A percentile compares a stretch with the other conserved stretches of the same genome.
These are phyloP conservation scores for Colletotrichum australisinense DNA, from an alignment of 2,329 filamentous ascomycete genomes.

Conservation along the genomic window DNA sequence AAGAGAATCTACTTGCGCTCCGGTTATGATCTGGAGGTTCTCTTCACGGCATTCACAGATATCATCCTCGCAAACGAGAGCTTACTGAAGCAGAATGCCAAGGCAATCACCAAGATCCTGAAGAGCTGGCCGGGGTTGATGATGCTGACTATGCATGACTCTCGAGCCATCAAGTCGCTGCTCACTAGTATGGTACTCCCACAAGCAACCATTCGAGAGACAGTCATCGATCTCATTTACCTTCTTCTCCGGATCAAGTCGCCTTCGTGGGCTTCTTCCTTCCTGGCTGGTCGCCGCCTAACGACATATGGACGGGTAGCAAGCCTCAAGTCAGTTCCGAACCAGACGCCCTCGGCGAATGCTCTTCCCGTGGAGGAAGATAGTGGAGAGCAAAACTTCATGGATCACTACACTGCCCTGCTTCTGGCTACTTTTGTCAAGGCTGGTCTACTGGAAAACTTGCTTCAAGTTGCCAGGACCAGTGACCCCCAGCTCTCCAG, in stretches of 20 bases:
- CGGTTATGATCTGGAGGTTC: conserved; percentile 88
- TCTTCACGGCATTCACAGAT: conserved; percentile 95
- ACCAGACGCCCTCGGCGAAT: conserved; percentile 43
- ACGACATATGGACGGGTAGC: conserved; percentile 97
- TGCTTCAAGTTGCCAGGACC: conserved; percentile 75
- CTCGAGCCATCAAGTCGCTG: conserved; percentile 84
- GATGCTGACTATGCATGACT: conserved; percentile 87
- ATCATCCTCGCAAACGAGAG: conserved; percentile 70
- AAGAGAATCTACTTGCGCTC: conserved; percentile 85
- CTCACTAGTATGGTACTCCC: conserved; percentile 72
- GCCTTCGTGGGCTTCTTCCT: conserved; percentile 94
- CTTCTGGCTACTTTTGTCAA: conserved; percentile 87
- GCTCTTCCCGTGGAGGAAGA: conserved; percentile 71
- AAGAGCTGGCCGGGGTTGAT: conserved; percentile 96
- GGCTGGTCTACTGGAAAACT: conserved; percentile 75
- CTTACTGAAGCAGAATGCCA: conserved; percentile 85
- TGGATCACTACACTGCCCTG: conserved; percentile 93
- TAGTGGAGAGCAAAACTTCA: conserved; percentile 81
- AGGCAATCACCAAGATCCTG: conserved; percentile 90
- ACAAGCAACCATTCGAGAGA: conserved; percentile 70
- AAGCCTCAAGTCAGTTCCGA: conserved; percentile 75
- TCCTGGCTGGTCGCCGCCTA: conserved; percentile 88
- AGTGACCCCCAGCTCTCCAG: conserved; percentile 78
- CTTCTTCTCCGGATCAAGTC: conserved; percentile 87
- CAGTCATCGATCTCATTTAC: conserved; percentile 90